Conservation (phyloP, 495 filamentous ascomycete species). For the Chaetomidium leptoderma region DNA sequence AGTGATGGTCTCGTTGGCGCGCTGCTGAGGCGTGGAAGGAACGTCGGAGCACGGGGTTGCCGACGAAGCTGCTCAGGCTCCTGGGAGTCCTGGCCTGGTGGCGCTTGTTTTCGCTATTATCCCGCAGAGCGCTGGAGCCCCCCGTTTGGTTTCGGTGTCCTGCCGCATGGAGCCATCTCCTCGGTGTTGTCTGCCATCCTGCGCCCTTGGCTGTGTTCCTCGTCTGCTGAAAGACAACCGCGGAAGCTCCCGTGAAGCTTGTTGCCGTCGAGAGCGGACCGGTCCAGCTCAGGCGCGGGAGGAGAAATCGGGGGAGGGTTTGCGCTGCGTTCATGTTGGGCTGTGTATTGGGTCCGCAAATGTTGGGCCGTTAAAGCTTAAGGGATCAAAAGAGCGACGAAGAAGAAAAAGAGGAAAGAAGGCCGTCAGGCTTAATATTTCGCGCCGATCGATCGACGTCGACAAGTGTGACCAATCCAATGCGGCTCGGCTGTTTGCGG, state of each 20-base stretch:
- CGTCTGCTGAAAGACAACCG: slow-evolving; percentile 18
- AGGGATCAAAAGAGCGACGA: neutral
- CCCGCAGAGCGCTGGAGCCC: neutral
- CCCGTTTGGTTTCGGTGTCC: neutral
- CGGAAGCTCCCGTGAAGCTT: slow-evolving; percentile 12
- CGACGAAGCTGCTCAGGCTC: slow-evolving; percentile 16
- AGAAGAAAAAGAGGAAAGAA: neutral
- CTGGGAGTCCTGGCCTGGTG: neutral
- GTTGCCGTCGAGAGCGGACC: slow-evolving; percentile 20
- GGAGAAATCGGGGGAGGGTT: slow-evolving; percentile 48
- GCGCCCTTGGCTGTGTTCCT: neutral
- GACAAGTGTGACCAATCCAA: neutral
- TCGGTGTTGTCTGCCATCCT: slow-evolving; percentile 9
- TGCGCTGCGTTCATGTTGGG: slow-evolving; percentile 30
- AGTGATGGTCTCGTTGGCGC: slow-evolving; percentile 78
- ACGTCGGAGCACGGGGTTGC: slow-evolving; percentile 33
- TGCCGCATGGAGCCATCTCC: slow-evolving; percentile 15
- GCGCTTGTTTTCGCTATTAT: no score
- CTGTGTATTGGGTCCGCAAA: neutral
- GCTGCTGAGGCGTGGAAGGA: slow-evolving; percentile 67
- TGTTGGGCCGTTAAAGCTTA: neutral
- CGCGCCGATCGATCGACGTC: neutral
- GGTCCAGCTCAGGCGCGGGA: slow-evolving; percentile 53
- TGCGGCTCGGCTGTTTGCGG: slow-evolving; percentile 15
- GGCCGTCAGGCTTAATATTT: neutral